phyloP scores from a whole-genome alignment of 495 filamentous ascomycete species.

The Cudoniella acicularis region DNA sequence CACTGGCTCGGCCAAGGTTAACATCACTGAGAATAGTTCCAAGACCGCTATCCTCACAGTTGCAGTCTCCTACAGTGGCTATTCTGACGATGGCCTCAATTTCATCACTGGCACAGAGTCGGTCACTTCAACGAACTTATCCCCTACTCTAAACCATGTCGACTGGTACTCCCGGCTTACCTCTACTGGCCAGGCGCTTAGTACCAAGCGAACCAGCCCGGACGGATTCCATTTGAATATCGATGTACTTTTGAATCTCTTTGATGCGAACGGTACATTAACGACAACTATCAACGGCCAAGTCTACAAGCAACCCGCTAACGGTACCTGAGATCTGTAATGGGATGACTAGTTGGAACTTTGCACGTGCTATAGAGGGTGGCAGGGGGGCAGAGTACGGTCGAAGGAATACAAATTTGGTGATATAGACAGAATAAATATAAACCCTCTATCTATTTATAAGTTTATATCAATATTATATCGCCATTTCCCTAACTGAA shows the following conservation, averaged over 20 bases:
- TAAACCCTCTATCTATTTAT: too few species aligned
- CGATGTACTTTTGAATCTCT: constrained; percentile 17
- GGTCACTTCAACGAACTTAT: constrained; percentile 7
- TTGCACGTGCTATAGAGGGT: too few species aligned
- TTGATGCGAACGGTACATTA: constrained; percentile 20
- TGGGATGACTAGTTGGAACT: too few species aligned
- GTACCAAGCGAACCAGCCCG: constrained; percentile 22
- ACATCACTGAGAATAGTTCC: background rate
- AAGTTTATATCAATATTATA: too few species aligned
- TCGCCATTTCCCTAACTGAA: too few species aligned
- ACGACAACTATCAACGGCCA: constrained; percentile 20
- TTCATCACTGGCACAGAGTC: constrained; percentile 21
- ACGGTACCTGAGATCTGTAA: constrained; percentile 13
- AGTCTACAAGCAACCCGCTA: constrained; percentile 18
- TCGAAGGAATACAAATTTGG: too few species aligned
- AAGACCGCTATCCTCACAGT: constrained; percentile 10
- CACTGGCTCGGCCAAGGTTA: constrained; percentile 7
- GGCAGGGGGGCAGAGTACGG: too few species aligned
- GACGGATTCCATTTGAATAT: constrained; percentile 22
- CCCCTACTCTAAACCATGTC: background rate
- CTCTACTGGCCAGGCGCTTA: constrained; percentile 6
- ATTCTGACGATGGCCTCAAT: constrained; percentile 15
- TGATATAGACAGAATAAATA: too few species aligned
- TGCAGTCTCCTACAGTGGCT: constrained; percentile 20
- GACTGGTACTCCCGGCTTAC: constrained; percentile 24